These are phyloP conservation scores for Hypoxylon crocopeplum DNA, from an alignment of 495 filamentous ascomycete species.

Conservation along the genomic window DNA sequence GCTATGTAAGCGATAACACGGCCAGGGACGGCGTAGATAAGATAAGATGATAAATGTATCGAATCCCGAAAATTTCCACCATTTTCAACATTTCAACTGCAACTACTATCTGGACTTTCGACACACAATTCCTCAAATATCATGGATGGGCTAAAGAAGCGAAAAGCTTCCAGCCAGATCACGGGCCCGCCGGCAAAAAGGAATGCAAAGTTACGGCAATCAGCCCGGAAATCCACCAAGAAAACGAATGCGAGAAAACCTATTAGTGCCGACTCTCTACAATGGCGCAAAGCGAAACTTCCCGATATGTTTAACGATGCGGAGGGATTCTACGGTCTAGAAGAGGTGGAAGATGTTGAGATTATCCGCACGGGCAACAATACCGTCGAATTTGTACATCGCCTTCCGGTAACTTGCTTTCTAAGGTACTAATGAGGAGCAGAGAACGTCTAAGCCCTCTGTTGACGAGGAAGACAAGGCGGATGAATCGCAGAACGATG, in stretches of 20 bases:
- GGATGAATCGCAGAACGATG: conserved; percentile 30
- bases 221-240: conserved; percentile 15
- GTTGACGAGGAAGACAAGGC: not conserved
- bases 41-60: conserved; percentile 2
- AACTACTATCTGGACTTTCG: conserved; percentile 3
- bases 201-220: conserved; percentile 49
- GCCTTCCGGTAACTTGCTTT: not conserved
- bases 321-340: conserved; percentile 92
- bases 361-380: conserved; percentile 64
- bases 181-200: conserved; percentile 51
- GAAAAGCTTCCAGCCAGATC: conserved; percentile 46
- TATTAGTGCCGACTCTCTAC: conserved; percentile 67
- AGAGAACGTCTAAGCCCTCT: conserved; percentile 26
- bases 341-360: conserved; percentile 91
- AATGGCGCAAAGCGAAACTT: conserved; percentile 82
- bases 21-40: too few relatives aligned
- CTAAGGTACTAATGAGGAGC: conserved; percentile 17
- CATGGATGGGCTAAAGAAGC: conserved; percentile 53
- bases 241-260: conserved; percentile 42
- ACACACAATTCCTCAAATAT: conserved; percentile 6
- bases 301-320: conserved; percentile 89
- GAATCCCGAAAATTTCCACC: conserved; percentile 23
- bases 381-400: conserved; percentile 61
- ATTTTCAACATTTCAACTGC: conserved; percentile 23
- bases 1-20: too few relatives aligned